Evolutionary conservation across 306 rosid genomes (phyloP).

Genomic region (Medicago lupulina): DNA sequence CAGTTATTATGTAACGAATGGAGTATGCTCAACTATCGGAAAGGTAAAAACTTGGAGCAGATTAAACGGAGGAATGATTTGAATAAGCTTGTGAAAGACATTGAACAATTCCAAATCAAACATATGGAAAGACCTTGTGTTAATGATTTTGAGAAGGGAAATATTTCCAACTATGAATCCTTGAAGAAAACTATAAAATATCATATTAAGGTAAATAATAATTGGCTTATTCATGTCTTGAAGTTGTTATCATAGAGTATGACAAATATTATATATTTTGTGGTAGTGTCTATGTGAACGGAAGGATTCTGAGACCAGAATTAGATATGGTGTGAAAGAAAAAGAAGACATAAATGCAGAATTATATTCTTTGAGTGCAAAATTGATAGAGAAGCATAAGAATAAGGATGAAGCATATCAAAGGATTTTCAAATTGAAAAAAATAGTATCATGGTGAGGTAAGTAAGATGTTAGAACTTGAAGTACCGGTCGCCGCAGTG

Average conservation of each 20-base stretch:
- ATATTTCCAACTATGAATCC: not conserved
- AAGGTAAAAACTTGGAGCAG: not conserved
- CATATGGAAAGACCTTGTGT: constrained; percentile 4
- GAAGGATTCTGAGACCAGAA: not conserved
- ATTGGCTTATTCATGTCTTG: not conserved
- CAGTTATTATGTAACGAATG: not conserved
- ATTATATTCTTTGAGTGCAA: constrained; percentile 4
- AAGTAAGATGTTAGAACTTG: too few species aligned
- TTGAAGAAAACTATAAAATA: constrained; percentile 19
- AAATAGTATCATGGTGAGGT: constrained; percentile 6
- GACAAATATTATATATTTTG: not conserved
- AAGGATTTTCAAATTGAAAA: constrained; percentile 25
- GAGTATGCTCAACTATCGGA: not conserved
- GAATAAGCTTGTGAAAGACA: constrained; percentile 32
- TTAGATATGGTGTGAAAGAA: constrained; percentile 7
- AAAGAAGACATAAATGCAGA: not conserved
- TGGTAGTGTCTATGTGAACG: not conserved
- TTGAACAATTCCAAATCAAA: constrained; percentile 35
- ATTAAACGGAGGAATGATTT: not conserved
- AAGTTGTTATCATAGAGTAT: not conserved
- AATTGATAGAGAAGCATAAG: constrained; percentile 24
- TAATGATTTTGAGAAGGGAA: constrained; percentile 18
- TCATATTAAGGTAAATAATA: constrained; percentile 29
- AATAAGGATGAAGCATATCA: constrained; percentile 39
- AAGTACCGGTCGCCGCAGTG: too few species aligned